Conservation (phyloP, 1,284 basidiomycete genomes). For the Jaminaea rosea region DNA sequence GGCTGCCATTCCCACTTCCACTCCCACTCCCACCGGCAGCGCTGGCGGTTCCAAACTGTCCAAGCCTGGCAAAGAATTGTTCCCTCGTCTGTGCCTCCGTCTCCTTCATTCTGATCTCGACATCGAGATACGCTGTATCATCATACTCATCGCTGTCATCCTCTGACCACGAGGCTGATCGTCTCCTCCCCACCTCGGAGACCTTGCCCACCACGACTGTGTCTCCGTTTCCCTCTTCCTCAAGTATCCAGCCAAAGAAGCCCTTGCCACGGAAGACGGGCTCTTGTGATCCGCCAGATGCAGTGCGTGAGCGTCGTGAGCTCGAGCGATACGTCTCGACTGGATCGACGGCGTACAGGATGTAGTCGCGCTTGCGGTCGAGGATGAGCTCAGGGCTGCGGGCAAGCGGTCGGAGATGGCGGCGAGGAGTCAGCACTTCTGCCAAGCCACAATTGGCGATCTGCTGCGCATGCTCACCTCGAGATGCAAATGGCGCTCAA, state of each 20-base stretch:
- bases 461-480: conserved; percentile 9
- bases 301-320: not conserved
- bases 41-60: conserved; percentile 9
- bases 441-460: no score
- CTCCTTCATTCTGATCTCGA: conserved; percentile 40
- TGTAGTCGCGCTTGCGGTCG: conserved; percentile 36
- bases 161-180: no score
- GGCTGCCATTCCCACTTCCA: no score
- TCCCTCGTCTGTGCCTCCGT: conserved; percentile 31
- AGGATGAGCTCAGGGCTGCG: conserved; percentile 40
- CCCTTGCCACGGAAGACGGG: conserved; percentile 40
- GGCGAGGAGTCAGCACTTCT: no score
- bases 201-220: conserved; percentile 38
- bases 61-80: conserved; percentile 20
- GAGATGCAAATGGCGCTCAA: conserved; percentile 42
- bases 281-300: not conserved
- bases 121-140: conserved; percentile 32
- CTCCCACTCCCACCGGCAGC: no score
- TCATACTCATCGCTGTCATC: conserved; percentile 18
- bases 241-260: conserved; percentile 36
- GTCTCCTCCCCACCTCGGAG: no score
- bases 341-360: conserved; percentile 45
- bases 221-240: conserved; percentile 40
- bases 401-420: no score
- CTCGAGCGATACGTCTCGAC: conserved; percentile 30